phyloP scores from a whole-genome alignment of 2,329 filamentous ascomycete species.

The Teratosphaeria destructans region DNA sequence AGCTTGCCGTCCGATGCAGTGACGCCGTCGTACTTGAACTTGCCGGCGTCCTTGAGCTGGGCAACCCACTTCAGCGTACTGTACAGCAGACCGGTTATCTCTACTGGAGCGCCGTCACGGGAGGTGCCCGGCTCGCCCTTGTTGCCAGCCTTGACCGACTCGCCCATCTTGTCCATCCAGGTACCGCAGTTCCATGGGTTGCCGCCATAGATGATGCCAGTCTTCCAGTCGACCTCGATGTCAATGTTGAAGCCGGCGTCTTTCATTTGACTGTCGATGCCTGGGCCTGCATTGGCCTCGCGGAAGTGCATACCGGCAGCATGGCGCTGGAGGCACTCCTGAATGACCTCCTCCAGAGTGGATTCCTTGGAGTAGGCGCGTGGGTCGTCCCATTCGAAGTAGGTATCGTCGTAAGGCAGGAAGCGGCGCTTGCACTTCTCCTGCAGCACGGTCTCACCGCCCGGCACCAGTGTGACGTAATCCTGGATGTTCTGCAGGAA shows the following conservation, averaged over 20 bases:
- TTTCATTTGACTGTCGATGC: slow-evolving; percentile 87
- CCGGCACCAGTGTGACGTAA: slow-evolving; percentile 70
- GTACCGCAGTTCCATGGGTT: slow-evolving; percentile 94
- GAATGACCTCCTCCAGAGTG: slow-evolving; percentile 78
- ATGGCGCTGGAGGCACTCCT: slow-evolving; percentile 87
- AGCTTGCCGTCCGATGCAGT: slow-evolving; percentile 36
- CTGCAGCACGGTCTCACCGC: slow-evolving; percentile 63
- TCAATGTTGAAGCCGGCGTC: slow-evolving; percentile 86
- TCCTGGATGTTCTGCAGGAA: slow-evolving; percentile 94
- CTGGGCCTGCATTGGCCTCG: slow-evolving; percentile 84
- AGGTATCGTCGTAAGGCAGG: slow-evolving; percentile 89
- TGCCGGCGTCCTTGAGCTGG: slow-evolving; percentile 53
- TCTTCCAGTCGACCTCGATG: slow-evolving; percentile 82
- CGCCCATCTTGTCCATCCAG: slow-evolving; percentile 99
- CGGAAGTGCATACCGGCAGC: slow-evolving; percentile 83
- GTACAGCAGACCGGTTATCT: slow-evolving; percentile 89
- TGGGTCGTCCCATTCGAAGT: slow-evolving; percentile 72
- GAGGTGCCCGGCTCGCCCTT: slow-evolving; percentile 96
- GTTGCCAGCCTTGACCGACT: slow-evolving; percentile 78
- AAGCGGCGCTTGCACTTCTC: slow-evolving; percentile 75
- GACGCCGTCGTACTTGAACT: slow-evolving; percentile 65
- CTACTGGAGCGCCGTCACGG: slow-evolving; percentile 85
- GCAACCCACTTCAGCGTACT: slow-evolving; percentile 77
- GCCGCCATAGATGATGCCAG: slow-evolving; percentile 84
- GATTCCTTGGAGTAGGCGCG: slow-evolving; percentile 78